A percentile compares a stretch with the other conserved stretches of the same genome.
phyloP scores from a whole-genome alignment of 1,139 yeast species.

The Blastobotrys malaysiensis region DNA sequence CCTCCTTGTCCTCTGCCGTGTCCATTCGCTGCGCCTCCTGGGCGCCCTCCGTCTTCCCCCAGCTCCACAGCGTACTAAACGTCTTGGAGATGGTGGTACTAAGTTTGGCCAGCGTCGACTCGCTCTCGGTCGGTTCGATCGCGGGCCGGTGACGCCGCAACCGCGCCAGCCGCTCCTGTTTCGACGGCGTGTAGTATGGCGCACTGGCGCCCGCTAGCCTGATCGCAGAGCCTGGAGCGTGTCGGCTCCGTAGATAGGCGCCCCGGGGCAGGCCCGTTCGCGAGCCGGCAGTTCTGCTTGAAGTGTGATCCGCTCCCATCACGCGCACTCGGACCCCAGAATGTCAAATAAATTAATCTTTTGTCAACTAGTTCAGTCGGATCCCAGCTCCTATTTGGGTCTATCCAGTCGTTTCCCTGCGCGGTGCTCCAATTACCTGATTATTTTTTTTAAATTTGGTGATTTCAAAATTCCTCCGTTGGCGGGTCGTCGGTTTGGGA shows the following conservation, averaged over 20 bases:
- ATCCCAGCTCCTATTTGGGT: background rate
- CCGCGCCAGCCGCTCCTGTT: constrained; percentile 3
- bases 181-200: constrained; percentile 8
- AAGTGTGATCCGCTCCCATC: constrained; percentile 1
- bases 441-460: background rate
- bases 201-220: constrained; percentile 1
- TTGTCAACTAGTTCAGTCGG: no score
- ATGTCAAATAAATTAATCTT: no score
- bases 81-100: constrained; percentile 4
- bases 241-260: constrained; percentile 7
- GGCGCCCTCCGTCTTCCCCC: constrained; percentile 4
- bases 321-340: background rate
- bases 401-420: no score
- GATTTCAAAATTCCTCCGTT: background rate
- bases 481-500: background rate
- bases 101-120: background rate
- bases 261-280: background rate
- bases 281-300: background rate
- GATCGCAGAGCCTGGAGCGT: constrained; percentile 5
- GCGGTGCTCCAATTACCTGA: background rate
- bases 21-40: background rate
- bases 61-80: constrained; percentile 3
- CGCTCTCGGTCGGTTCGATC: constrained; percentile 1
- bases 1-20: background rate
- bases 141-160: constrained; percentile 1